phyloP scores from a whole-genome alignment of 2,329 filamentous ascomycete genomes.

The Colletotrichum viniferum region DNA sequence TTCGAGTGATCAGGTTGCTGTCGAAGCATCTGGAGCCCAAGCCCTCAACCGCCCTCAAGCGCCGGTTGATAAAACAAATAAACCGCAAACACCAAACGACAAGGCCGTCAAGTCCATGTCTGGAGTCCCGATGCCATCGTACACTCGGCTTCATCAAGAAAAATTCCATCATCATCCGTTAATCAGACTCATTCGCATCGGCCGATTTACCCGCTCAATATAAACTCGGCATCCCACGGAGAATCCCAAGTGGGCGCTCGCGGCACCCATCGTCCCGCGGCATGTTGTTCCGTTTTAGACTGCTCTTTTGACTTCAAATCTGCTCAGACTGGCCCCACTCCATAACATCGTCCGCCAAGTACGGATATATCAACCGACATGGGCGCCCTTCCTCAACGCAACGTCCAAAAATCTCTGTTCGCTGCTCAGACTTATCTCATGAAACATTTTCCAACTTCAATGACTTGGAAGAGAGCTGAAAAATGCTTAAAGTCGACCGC shows the following conservation, averaged over 20 bases:
- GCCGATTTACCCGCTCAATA: not conserved
- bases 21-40: not conserved
- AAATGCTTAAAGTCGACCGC: not conserved
- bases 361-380: not conserved
- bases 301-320: not conserved
- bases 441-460: not conserved
- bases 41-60: not conserved
- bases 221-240: not conserved
- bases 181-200: rapidly evolving
- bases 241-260: not conserved
- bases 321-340: not conserved
- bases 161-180: not conserved
- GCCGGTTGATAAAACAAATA: not conserved
- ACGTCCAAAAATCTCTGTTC: not conserved
- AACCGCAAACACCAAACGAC: not conserved
- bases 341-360: not conserved
- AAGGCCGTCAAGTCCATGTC: not conserved
- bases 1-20: not conserved
- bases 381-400: not conserved
- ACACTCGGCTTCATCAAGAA: not conserved
- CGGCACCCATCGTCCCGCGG: not conserved
- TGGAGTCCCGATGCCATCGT: not conserved
- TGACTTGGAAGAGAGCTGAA: not conserved
- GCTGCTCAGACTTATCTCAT: not conserved
- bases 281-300: not conserved